Percentiles rank a stretch among this genome's conserved stretches.
Evolutionary conservation across 345 rosid genomes (phyloP).

Genomic region (Arabidopsis suecica): DNA sequence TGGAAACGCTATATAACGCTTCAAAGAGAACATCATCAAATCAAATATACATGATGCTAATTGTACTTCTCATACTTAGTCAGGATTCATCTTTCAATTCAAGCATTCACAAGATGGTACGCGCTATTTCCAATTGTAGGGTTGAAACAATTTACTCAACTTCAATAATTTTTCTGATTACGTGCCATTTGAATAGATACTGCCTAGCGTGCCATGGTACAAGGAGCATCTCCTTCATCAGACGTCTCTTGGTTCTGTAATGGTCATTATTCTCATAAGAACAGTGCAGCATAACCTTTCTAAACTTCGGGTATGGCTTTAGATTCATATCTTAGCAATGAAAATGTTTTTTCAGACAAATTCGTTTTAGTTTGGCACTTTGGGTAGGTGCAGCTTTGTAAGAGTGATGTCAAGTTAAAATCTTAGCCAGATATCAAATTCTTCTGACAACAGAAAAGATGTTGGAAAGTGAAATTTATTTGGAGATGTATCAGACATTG

Average conservation of each 20-base stretch:
- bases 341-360: constrained; percentile 6
- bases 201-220: constrained; percentile 94
- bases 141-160: constrained; percentile 13
- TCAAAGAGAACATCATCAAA: constrained; percentile 87
- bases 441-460: neutral
- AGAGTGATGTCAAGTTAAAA: constrained; percentile 5
- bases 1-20: constrained; percentile 88
- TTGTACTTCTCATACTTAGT: constrained; percentile 95
- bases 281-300: constrained; percentile 96
- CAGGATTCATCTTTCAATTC: constrained; percentile 96
- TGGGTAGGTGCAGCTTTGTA: constrained; percentile 25
- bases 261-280: constrained; percentile 91
- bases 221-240: constrained; percentile 95
- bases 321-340: constrained; percentile 4
- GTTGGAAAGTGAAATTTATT: constrained; percentile 4
- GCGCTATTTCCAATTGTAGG: constrained; percentile 28
- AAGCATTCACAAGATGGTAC: constrained; percentile 91
- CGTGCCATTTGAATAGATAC: constrained; percentile 57
- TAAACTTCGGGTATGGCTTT: constrained; percentile 86
- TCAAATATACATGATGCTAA: constrained; percentile 96
- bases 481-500: constrained; percentile 17
- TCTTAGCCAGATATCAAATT: constrained; percentile 10
- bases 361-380: constrained; percentile 19
- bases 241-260: constrained; percentile 92
- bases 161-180: constrained; percentile 28